A percentile compares a stretch with the other conserved stretches of the same genome.
Evolutionary conservation across 2,329 filamentous ascomycete genomes (phyloP).

Genomic region (Torrubiella hemipterigena): DNA sequence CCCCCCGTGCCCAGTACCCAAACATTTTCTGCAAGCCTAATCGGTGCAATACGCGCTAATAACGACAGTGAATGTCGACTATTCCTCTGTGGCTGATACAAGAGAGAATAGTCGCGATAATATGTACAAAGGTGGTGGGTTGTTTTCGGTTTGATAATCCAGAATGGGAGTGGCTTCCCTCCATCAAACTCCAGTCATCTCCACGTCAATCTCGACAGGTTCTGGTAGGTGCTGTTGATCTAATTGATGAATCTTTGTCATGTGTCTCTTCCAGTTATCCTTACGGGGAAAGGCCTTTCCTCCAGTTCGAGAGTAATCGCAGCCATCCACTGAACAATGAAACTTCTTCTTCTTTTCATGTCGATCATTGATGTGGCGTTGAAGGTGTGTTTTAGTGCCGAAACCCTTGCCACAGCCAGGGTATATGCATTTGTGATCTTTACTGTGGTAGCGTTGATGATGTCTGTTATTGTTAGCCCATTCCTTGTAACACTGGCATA

Average conservation of each 20-base stretch:
- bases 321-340: conserved; percentile 41
- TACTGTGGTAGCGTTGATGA: conserved; percentile 48
- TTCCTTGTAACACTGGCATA: too few relatives aligned
- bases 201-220: conserved; percentile 27
- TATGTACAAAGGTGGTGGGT: too few relatives aligned
- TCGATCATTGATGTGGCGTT: conserved; percentile 50
- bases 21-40: not conserved
- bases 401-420: conserved; percentile 41
- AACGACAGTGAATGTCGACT: not conserved
- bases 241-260: conserved; percentile 45
- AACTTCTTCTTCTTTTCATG: conserved; percentile 49
- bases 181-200: conserved; percentile 14
- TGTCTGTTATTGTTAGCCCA: conserved; percentile 32
- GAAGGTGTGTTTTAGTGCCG: conserved; percentile 49
- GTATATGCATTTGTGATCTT: conserved; percentile 45
- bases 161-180: not conserved
- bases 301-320: conserved; percentile 42
- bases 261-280: conserved; percentile 51
- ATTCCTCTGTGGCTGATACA: too few relatives aligned
- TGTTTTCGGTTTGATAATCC: too few relatives aligned
- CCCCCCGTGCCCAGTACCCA: too few relatives aligned
- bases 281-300: conserved; percentile 49
- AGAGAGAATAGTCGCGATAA: too few relatives aligned
- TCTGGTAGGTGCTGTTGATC: conserved; percentile 26
- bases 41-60: not conserved